phyloP scores from a whole-genome alignment of 805 yeast genomes.

The Yarrowia osloensis region DNA sequence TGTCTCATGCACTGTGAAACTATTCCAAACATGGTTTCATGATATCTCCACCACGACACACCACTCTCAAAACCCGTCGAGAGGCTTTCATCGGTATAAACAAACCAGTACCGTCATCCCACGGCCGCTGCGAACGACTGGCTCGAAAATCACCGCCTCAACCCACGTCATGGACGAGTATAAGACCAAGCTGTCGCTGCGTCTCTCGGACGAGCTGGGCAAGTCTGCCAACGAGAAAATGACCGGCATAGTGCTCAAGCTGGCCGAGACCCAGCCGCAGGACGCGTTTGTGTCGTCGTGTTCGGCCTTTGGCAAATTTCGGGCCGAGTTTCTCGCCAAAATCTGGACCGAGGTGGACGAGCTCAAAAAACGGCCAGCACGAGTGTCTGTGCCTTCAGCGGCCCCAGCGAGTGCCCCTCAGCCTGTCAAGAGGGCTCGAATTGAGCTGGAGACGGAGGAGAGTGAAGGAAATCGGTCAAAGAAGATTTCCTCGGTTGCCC shows the following conservation, averaged over 20 bases:
- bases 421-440: not conserved
- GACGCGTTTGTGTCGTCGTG: slow-evolving; percentile 36
- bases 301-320: slow-evolving; percentile 38
- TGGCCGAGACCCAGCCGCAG: slow-evolving; percentile 33
- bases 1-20: not conserved
- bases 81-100: not conserved
- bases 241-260: slow-evolving; percentile 34
- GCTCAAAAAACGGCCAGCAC: not conserved
- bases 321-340: slow-evolving; percentile 33
- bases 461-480: not conserved
- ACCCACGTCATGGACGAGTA: not conserved
- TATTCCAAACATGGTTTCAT: not conserved
- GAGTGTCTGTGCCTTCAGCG: not conserved
- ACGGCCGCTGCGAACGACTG: not conserved
- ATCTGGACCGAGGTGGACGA: slow-evolving; percentile 32
- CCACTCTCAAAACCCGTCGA: not conserved
- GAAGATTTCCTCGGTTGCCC: slow-evolving; percentile 31
- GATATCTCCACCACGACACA: not conserved
- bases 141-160: not conserved
- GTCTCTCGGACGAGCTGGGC: slow-evolving; percentile 36
- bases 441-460: slow-evolving; percentile 17
- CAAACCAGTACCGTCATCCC: not conserved
- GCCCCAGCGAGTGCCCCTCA: not conserved
- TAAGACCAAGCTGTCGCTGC: slow-evolving; percentile 31
- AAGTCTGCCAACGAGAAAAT: slow-evolving; percentile 34